Base-by-base conservation (phyloP, 2,329 filamentous ascomycete genomes). In the Claviceps capensis region DNA sequence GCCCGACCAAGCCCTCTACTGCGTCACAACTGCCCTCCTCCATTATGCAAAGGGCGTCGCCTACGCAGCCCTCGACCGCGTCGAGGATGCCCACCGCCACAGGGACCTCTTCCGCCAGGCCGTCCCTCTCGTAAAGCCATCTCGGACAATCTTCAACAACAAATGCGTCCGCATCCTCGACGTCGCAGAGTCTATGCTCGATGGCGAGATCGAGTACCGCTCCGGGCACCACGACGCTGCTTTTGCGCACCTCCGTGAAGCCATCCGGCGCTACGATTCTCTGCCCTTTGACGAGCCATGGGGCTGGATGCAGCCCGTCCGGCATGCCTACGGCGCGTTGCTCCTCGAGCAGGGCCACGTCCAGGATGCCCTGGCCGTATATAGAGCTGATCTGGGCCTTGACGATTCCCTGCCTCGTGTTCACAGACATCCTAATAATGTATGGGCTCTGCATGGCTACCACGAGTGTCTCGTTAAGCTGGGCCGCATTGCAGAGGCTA, bases 251-350 rank as follows among this genome's bases (percentile, higher is more conserved):
- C 68, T 89, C 2, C 72, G 75, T 1, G 69, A 68, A 11, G 75
- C 83, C 0, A 78, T 86, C 22, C 61, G 67, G 1, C 71, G 77
- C 2, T 82, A 86, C 55, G 83, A 86, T 58, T 65, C 63, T 0
- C 71, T 88, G 30, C 79, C 79, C 0, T 88, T 86, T 55, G 81
- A 83, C 48, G 85, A 89, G 62, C 85, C 85, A 0, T 88, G 84
- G 84, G 82, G 82, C 0, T 88, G 85, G 84, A 87, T 88, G 83
- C 82, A 86, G 61, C 85, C 85, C 0, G 77, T 79, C 0, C 72
- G 83, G 3, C 85, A 88, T 63, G 84, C 84, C 0, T 83, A 83
- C 49, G 84, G 81, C 1, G 85, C 84, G 0, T 69, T 89, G 3
- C 62, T 86, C 34, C 70, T 86, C 13, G 85, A 88, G 60, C 83